These are phyloP conservation scores for Dillenia turbinata DNA, from an alignment of 164 flowering plant species.

Conservation along the genomic window DNA sequence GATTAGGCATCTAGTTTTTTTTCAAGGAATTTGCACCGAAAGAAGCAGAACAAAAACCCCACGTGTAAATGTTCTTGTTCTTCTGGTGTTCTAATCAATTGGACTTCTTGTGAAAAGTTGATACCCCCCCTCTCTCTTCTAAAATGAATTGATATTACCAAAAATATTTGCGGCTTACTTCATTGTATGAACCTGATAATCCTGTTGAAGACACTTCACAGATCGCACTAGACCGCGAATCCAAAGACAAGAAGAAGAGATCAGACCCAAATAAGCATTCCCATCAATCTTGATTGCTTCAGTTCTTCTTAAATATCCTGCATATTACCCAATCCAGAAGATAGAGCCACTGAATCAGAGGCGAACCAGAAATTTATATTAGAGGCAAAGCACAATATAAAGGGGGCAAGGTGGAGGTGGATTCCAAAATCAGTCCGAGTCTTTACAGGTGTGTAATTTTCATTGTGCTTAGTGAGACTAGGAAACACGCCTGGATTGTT, in stretches of 20 bases:
- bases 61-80: conserved; percentile 21
- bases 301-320: conserved; percentile 45
- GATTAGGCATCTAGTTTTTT: background rate
- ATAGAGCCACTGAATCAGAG: background rate
- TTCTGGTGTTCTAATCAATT: conserved; percentile 10
- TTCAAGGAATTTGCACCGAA: background rate
- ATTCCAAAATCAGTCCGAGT: too few relatives aligned
- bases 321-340: conserved; percentile 53
- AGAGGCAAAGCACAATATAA: too few relatives aligned
- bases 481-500: conserved; percentile 22
- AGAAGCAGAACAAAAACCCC: conserved; percentile 3
- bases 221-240: conserved; percentile 29
- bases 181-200: conserved; percentile 12
- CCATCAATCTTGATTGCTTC: conserved; percentile 21
- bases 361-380: background rate
- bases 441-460: too few relatives aligned
- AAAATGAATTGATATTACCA: conserved; percentile 11
- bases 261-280: background rate
- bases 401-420: too few relatives aligned
- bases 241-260: conserved; percentile 20
- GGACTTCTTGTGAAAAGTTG: conserved; percentile 11
- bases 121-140: conserved; percentile 11
- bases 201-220: conserved; percentile 31
- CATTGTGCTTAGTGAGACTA: background rate
- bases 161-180: conserved; percentile 23